Evolutionary conservation across 2,329 filamentous ascomycete genomes (phyloP), one percentile per base, ranked within the genome.

Genomic region (Stemphylium vesicarium): DNA sequence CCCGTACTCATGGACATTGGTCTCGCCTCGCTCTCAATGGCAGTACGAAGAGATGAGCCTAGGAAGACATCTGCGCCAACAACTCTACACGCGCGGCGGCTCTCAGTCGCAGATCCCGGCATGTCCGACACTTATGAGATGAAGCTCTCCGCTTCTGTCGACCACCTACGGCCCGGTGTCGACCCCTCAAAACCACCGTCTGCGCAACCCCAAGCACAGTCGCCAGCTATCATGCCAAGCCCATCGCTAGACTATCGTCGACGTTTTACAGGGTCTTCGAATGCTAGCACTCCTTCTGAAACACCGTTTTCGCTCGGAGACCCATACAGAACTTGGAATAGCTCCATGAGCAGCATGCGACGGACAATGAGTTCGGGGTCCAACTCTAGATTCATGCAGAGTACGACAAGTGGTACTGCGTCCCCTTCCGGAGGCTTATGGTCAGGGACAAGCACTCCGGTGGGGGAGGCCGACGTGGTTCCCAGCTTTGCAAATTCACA

Each of bases 11-110:
- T 96, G 68, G 93, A 98, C 70, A 89, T 98, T 13, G 89, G 88
- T 24, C 90, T 96, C 77, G 91, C 94, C 0, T 96, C 93, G 3
- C 81, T 99, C 43, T 97, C 94, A 1, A 90, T 97, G 87, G 94
- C 94, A 10, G 69, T 73, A 2, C 64, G 63, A 15, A 63, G 70
- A 53, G 65, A 69, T 4, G 58, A 55, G 10, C 68, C 68, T 4
- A 69, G 68, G n/a, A 64, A 58, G 40, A 57, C 64, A n/a, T 66
- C 69, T 5, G 53, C 51, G n/a, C 55, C 66, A 2, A 35, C 51
- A 12, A 44, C 59, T 24, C 54, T 60, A 53, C 68, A 57, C 57
- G 76, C 69, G 10, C 68, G 76, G 4, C 68, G 76, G 15, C 57
- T 73, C 2, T 77, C 76, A n/a, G 77, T 78, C 32, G 65, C 79